Evolutionary conservation across 225 moss, liverwort and hornwort genomes (phyloP).

Genomic region (Asterella californica): DNA sequence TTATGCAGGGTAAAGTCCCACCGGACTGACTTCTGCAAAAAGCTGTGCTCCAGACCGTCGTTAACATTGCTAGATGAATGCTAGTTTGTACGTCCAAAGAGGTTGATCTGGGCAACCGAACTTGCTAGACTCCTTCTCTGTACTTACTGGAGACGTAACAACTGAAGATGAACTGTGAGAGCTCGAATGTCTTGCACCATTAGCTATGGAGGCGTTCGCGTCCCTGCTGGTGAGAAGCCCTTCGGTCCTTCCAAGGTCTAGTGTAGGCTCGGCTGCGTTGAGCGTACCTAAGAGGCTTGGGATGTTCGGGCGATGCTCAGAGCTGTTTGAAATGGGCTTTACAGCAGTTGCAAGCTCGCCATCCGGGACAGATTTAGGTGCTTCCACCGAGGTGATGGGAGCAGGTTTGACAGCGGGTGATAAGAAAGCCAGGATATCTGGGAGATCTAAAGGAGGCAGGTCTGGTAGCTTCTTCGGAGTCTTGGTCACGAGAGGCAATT

Average conservation of each 20-base stretch:
- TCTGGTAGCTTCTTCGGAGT: conserved; percentile 30
- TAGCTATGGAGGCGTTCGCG: not conserved
- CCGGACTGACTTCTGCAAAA: not conserved
- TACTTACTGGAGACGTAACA: conserved; percentile 13
- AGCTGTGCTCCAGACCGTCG: not conserved
- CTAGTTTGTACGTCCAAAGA: not conserved
- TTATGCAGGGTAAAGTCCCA: not conserved
- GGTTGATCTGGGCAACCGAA: not conserved
- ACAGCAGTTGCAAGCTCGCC: not conserved
- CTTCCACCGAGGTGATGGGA: not conserved
- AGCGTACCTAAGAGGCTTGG: not conserved
- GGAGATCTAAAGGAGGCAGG: conserved; percentile 30
- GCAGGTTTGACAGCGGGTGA: conserved; percentile 12
- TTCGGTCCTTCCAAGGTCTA: not conserved
- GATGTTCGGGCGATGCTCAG: not conserved
- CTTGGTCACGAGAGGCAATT: conserved; percentile 32
- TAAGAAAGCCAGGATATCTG: conserved; percentile 14
- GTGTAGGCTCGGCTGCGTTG: not conserved
- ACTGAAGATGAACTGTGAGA: conserved; percentile 5
- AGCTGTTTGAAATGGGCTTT: not conserved
- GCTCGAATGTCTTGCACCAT: not conserved
- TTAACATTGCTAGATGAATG: not conserved
- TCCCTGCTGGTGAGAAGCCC: not conserved
- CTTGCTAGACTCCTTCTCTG: not conserved
- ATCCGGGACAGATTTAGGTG: not conserved